These are phyloP conservation scores for Cystoderma amianthinum DNA, from an alignment of 768 basidiomycete species.

Conservation along the genomic window DNA sequence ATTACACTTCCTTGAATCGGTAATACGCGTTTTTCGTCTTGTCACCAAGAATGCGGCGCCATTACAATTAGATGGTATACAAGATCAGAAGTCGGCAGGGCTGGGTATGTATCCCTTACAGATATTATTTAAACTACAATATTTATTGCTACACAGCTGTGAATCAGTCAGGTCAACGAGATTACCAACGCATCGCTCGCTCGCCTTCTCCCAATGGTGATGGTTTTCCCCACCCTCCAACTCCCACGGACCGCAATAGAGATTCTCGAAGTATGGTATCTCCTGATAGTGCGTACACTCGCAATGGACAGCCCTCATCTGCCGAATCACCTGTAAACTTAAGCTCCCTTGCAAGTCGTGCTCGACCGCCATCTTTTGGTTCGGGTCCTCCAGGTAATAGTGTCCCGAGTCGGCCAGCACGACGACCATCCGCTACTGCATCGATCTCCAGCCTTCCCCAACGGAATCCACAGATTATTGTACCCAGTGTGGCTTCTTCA, in stretches of 20 bases:
- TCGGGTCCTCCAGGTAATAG: constrained; percentile 12
- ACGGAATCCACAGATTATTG: no score
- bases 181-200: background rate
- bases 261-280: background rate
- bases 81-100: constrained; percentile 35
- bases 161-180: no score
- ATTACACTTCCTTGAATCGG: constrained; percentile 55
- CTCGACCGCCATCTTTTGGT: constrained; percentile 8
- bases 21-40: constrained; percentile 55
- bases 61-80: constrained; percentile 55
- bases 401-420: background rate
- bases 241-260: background rate
- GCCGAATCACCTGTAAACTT: background rate
- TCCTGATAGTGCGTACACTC: background rate
- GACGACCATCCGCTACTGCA: constrained; percentile 1
- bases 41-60: constrained; percentile 34
- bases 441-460: background rate
- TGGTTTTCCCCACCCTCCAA: background rate
- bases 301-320: background rate
- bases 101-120: no score
- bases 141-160: no score
- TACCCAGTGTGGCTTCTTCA: no score
- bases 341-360: background rate
- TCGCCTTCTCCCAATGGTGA: background rate
- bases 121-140: no score